phyloP scores from a whole-genome alignment of 2,329 filamentous ascomycete species.

The Escovopsis sp. region DNA sequence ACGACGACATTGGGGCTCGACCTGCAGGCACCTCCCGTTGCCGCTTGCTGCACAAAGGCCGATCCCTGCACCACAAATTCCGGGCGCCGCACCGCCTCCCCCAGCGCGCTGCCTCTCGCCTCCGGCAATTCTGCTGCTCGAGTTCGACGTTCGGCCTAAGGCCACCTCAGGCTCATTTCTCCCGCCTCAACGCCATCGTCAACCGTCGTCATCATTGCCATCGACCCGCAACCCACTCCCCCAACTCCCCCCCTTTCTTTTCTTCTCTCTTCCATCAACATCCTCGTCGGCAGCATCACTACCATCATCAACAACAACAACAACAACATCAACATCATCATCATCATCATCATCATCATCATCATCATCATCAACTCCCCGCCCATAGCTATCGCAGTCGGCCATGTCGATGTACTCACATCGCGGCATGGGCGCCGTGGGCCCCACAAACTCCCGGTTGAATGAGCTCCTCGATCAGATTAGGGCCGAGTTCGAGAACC shows the following conservation, averaged over 20 bases:
- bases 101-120: conserved; percentile 4
- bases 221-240: conserved; percentile 1
- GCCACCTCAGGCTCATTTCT: neutral
- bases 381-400: conserved; percentile 1
- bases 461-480: conserved; percentile 88
- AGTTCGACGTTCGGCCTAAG: conserved; percentile 5
- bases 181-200: neutral
- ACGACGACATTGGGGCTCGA: no score
- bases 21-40: no score
- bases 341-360: neutral
- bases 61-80: no score
- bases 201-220: neutral
- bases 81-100: conserved; percentile 1
- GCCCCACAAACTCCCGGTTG: conserved; percentile 50
- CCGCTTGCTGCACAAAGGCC: no score
- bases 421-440: conserved; percentile 63
- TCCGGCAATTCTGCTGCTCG: conserved; percentile 3
- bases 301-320: neutral
- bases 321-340: no score
- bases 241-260: no score
- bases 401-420: conserved; percentile 77
- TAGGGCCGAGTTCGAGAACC: conserved; percentile 77
- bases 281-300: neutral
- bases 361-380: neutral
- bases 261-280: conserved; percentile 6